Evolutionary conservation across 1,284 basidiomycete genomes (phyloP), one percentile per base, ranked within the genome.

Genomic region (Rhodotorula sp.): DNA sequence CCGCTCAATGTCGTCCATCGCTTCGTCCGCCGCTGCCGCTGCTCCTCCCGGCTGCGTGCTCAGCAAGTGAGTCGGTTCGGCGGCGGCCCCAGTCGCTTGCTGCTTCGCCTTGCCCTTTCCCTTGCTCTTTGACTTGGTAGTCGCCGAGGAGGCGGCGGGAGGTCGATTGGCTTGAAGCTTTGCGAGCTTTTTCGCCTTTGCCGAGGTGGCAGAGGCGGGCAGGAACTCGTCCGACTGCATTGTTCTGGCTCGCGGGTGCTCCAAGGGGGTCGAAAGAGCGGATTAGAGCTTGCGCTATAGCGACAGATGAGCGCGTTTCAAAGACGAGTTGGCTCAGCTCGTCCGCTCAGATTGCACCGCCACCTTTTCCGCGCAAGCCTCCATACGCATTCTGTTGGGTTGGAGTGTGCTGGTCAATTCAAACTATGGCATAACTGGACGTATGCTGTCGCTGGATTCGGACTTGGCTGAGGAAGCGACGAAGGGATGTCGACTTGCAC

Each of bases 191-290:
- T 62, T 67, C 2, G 61, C 48, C 56, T 75, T 76, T 8, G 73
- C 62, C 16, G 69, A 66, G 31, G 64, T 66, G 2, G 73, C 67
- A 8, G 70, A 68, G 1, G 75, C 75, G 21, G 75, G 75, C 2
- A 74, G 65, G 67, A 76, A 76, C 18, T 62, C 75, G 52, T 62
- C 68, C 16, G 60, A 50, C 3, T 66, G 66, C 74, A 75, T 75
- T 15, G n/a, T 28, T 10, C 26, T n/a, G 26, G 54, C 52, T 28
- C n/a, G 18, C 49, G 49, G 23, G 49, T 23, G 49, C 14, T 54
- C 52, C 23, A 12, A 54, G 21, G 52, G n/a, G 52, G 5, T 26
- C 15, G 38, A 12, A 14, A 43, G 38, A 43, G 38, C 38, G 38
- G 38, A 43, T 43, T 3, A 43, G 38, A 43, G 38, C 38, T 12